These are phyloP conservation scores for Candida tibetensis DNA, from an alignment of 805 yeast species.

Conservation along the genomic window DNA sequence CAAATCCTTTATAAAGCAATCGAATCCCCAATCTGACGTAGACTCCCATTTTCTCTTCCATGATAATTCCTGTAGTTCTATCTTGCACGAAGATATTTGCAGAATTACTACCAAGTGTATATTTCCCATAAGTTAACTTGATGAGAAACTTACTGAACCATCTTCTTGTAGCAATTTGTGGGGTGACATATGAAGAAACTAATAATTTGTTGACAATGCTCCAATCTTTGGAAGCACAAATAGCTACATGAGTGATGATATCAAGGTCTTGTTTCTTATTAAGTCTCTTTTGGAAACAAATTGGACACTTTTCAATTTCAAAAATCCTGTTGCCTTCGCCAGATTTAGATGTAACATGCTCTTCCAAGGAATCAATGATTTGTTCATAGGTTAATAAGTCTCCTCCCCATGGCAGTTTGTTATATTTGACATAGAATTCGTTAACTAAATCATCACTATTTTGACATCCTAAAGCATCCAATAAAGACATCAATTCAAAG, in stretches of 20 bases:
- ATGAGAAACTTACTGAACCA: constrained; percentile 86
- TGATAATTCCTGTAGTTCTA: constrained; percentile 79
- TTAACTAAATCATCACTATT: constrained; percentile 53
- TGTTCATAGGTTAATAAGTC: constrained; percentile 46
- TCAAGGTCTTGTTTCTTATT: constrained; percentile 57
- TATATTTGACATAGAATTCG: constrained; percentile 46
- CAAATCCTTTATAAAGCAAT: constrained; percentile 72
- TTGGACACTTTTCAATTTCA: constrained; percentile 72
- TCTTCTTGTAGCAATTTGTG: constrained; percentile 77
- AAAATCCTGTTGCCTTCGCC: constrained; percentile 41
- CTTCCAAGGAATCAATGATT: constrained; percentile 47
- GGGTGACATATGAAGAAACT: constrained; percentile 69
- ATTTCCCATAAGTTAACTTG: constrained; percentile 84
- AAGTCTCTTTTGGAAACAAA: constrained; percentile 64
- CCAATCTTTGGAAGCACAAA: constrained; percentile 80
- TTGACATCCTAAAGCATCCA: constrained; percentile 60
- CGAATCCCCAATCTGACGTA: constrained; percentile 87
- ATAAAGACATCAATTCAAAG: constrained; percentile 59
- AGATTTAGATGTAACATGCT: constrained; percentile 24
- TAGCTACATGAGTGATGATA: constrained; percentile 81
- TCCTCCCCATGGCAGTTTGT: constrained; percentile 52
- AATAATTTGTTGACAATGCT: constrained; percentile 61
- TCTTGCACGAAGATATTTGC: constrained; percentile 96
- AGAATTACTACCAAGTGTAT: constrained; percentile 77
- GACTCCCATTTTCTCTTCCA: constrained; percentile 90